Base-by-base conservation (phyloP, 108 stramenopile species). In the Nitzschia palea region DNA sequence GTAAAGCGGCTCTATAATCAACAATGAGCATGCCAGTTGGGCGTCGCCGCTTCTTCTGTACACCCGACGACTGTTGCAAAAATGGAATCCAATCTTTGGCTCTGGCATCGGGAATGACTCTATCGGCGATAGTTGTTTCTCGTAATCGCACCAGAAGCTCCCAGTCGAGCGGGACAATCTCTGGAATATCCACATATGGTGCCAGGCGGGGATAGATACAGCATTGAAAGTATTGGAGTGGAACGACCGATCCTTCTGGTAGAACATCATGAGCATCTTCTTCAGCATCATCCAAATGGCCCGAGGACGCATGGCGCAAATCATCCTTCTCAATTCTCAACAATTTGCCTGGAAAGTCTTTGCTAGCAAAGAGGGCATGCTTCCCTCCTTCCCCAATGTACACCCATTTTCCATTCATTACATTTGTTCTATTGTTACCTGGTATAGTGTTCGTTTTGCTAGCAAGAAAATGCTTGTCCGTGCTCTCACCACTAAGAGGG, bases 341-440 rank as follows among this genome's bases (percentile, higher is more conserved):
- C 61, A 54, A 60, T 17, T 43, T 28, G 48, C 37, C 32, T 43
- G 30, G 57, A 54, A 35, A 51, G 51, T 51, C 51, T 15, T 50
- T 31, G 23, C 47, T 63, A 28, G 45, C 65, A 59, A 86, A 86
- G 40, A 89, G 58, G 22, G 63, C 88, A 54, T 89, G 85, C 47
- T 85, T 79, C 34, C 88, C 88, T 17, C 88, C 88, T 60, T 89
- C 88, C 9, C 72, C 69, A 28, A 79, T 22, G 62, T 86, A 89
- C 0, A 15, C 35, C 88, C 88, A 89, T 48, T 84, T 18, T 14
- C 37, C 37, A 74, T 15, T 47, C 26, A 20, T 73, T 18, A 6
- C 28, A 57, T 57, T 23, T 28, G 28, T 31, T 17, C 50, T 15
- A n/a, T n/a, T n/a, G n/a, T n/a, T n/a, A n/a, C n/a, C n/a, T n/a